Conservation (phyloP, 805 yeast species). For the Saccharomycopsis sp. region DNA sequence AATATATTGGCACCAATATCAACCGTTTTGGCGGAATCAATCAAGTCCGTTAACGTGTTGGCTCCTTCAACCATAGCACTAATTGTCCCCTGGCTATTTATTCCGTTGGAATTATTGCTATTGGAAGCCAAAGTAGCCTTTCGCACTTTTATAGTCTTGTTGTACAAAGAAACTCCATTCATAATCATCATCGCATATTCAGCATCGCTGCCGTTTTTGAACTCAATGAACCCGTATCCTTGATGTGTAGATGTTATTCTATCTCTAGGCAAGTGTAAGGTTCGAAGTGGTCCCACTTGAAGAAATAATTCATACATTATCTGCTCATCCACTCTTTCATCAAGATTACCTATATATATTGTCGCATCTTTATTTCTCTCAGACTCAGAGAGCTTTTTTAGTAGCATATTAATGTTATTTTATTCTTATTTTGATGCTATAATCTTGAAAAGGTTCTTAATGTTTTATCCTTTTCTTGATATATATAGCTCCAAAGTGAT, state of each 20-base stretch:
- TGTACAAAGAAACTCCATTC: slow-evolving; percentile 55
- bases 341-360: slow-evolving; percentile 77
- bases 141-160: slow-evolving; percentile 53
- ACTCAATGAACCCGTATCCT: slow-evolving; percentile 86
- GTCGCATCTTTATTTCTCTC: slow-evolving; percentile 58
- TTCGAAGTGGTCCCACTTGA: slow-evolving; percentile 75
- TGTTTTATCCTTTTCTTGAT: background rate
- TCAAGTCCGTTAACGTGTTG: slow-evolving; percentile 6
- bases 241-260: slow-evolving; percentile 63
- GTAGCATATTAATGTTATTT: slow-evolving; percentile 20
- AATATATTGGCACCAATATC: slow-evolving; percentile 64
- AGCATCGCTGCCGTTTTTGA: slow-evolving; percentile 51
- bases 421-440: background rate
- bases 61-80: slow-evolving; percentile 22
- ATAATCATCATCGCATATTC: slow-evolving; percentile 60
- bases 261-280: slow-evolving; percentile 74
- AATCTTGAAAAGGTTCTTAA: background rate
- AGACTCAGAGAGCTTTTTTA: slow-evolving; percentile 33
- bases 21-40: slow-evolving; percentile 9
- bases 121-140: slow-evolving; percentile 33
- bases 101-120: slow-evolving; percentile 13
- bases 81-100: slow-evolving; percentile 20
- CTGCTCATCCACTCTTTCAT: slow-evolving; percentile 62
- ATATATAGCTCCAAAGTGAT: too few relatives aligned
- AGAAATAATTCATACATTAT: slow-evolving; percentile 74